phyloP scores from a whole-genome alignment of 2,329 filamentous ascomycete genomes.

The Fusarium secorum region DNA sequence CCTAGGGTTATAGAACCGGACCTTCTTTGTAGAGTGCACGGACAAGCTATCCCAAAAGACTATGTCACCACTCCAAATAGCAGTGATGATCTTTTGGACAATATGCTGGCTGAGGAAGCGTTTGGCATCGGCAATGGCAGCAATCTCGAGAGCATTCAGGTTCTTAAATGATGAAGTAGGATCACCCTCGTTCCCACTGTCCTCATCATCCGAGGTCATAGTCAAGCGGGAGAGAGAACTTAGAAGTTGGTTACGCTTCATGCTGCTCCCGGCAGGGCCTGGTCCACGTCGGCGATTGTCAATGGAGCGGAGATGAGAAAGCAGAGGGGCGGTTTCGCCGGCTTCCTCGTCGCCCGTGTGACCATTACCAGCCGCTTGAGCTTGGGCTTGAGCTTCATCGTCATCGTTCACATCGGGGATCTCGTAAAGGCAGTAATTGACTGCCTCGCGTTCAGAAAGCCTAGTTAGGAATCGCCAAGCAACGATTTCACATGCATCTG shows the following conservation, averaged over 20 bases:
- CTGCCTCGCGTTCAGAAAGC: conserved; percentile 75
- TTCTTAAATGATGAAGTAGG: conserved; percentile 77
- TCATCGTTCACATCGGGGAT: conserved; percentile 59
- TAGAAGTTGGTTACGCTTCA: conserved; percentile 58
- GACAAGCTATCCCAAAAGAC: conserved; percentile 86
- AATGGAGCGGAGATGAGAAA: conserved; percentile 47
- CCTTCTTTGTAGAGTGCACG: conserved; percentile 75
- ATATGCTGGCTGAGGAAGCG: conserved; percentile 82
- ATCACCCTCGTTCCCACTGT: conserved; percentile 59
- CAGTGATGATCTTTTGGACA: conserved; percentile 83
- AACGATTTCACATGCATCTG: conserved; percentile 80
- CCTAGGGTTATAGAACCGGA: conserved; percentile 75
- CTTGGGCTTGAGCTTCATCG: conserved; percentile 19
- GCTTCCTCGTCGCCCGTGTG: conserved; percentile 50
- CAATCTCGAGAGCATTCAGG: conserved; percentile 87
- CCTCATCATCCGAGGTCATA: conserved; percentile 47
- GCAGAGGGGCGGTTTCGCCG: conserved; percentile 58
- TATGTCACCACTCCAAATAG: conserved; percentile 87
- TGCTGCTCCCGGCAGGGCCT: conserved; percentile 49
- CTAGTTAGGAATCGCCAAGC: conserved; percentile 80
- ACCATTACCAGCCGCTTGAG: conserved; percentile 12
- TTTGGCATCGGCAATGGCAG: conserved; percentile 81
- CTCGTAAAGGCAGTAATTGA: conserved; percentile 78
- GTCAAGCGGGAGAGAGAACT: conserved; percentile 65
- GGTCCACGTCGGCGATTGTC: conserved; percentile 30